A percentile compares a stretch with the other conserved stretches of the same genome.
These are phyloP conservation scores for Ramaria rubella DNA, from an alignment of 768 basidiomycete genomes.

Conservation along the genomic window DNA sequence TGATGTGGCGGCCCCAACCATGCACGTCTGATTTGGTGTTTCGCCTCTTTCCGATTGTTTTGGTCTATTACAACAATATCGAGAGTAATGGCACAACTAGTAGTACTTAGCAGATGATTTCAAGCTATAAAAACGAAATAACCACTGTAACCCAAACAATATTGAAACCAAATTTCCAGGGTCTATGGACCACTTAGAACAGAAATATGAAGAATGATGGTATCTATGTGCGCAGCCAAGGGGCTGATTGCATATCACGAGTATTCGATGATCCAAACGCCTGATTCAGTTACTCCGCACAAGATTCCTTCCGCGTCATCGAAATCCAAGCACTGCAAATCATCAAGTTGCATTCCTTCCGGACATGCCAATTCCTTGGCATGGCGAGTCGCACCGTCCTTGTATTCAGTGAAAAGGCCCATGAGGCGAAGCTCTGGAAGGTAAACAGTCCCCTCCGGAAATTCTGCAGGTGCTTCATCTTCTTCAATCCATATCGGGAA, in stretches of 20 bases:
- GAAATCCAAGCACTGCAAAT: slow-evolving; percentile 9
- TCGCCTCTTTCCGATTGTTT: not conserved
- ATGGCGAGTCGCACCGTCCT: not conserved
- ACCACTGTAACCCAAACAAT: not conserved
- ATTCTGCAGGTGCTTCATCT: not conserved
- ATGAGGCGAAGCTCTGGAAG: not conserved
- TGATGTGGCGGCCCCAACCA: slow-evolving; percentile 53
- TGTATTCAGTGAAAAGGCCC: slow-evolving; percentile 10
- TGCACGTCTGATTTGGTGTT: not conserved
- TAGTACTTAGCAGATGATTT: not conserved
- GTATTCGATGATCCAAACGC: slow-evolving; percentile 11
- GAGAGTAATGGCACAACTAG: not conserved
- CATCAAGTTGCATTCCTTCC: not conserved
- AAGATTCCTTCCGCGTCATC: slow-evolving; percentile 12
- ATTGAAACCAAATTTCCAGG: not conserved
- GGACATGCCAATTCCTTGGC: not conserved
- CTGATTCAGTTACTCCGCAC: slow-evolving; percentile 7
- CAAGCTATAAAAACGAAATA: not conserved
- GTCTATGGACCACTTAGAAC: no score
- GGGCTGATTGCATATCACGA: not conserved
- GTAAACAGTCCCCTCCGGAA: not conserved
- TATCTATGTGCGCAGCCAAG: no score
- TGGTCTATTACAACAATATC: not conserved
- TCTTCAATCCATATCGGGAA: slow-evolving; percentile 12
- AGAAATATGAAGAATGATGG: not conserved